A percentile compares a stretch with the other conserved stretches of the same genome.
Evolutionary conservation across 441 rosid species (phyloP).

Genomic region (Adansonia grandidieri): DNA sequence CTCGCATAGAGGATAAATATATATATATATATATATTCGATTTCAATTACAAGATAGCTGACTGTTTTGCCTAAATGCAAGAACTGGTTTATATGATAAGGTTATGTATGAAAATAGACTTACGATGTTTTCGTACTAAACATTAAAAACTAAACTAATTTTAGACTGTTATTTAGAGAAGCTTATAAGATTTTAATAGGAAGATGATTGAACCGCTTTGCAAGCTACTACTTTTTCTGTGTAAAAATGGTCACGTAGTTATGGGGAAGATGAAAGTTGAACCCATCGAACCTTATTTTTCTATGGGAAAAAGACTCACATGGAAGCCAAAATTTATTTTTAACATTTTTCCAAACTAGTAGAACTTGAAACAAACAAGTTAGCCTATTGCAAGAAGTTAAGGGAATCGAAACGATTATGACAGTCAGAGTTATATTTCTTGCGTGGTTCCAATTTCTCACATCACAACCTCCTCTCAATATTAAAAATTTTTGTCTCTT

Average conservation of each 20-base stretch:
- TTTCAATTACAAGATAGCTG: too few species aligned
- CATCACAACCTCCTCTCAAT: background rate
- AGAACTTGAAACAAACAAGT: background rate
- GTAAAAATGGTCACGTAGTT: background rate
- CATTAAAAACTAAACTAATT: background rate
- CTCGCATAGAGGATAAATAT: too few species aligned
- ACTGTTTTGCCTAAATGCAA: too few species aligned
- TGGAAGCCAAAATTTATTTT: background rate
- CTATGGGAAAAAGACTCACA: background rate
- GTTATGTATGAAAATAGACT: background rate
- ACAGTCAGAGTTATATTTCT: background rate
- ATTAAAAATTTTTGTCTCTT: background rate
- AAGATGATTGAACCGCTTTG: background rate
- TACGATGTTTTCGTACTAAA: background rate
- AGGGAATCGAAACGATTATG: background rate
- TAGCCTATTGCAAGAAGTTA: background rate
- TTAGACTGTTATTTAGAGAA: background rate
- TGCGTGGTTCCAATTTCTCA: background rate
- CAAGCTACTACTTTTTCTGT: background rate
- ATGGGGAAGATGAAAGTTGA: slow-evolving; percentile 9
- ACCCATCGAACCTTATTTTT: background rate
- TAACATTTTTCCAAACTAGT: background rate
- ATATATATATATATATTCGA: too few species aligned
- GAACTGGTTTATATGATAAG: background rate
- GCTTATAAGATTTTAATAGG: background rate